These are phyloP conservation scores for Salix exigua DNA, from an alignment of 345 rosid genomes.

Conservation along the genomic window DNA sequence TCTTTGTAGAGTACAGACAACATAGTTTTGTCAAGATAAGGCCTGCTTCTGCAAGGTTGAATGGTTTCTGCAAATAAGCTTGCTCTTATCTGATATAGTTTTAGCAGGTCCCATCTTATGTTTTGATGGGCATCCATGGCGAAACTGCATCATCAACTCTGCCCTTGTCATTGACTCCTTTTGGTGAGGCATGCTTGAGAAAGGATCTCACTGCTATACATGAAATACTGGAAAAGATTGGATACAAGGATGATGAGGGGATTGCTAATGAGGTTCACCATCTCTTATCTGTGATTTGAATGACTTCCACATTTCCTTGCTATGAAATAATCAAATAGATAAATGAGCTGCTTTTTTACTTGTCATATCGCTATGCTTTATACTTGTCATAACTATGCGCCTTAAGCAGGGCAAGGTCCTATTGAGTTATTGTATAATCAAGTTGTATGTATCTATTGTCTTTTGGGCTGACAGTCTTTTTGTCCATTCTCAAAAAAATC, in stretches of 20 bases:
- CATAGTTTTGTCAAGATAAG: not conserved
- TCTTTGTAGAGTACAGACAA: not conserved
- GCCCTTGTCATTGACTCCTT: constrained; percentile 46
- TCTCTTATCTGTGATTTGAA: not conserved
- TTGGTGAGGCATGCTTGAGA: constrained; percentile 80
- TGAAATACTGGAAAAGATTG: constrained; percentile 65
- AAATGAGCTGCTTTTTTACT: not conserved
- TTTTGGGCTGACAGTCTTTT: not conserved
- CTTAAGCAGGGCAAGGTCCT: not conserved
- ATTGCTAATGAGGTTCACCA: constrained; percentile 67
- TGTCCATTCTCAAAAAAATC: not conserved
- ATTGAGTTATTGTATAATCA: not conserved
- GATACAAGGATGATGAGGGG: constrained; percentile 83
- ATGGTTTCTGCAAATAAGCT: not conserved
- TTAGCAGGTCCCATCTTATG: constrained; percentile 62
- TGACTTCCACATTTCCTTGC: not conserved
- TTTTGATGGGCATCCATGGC: constrained; percentile 62
- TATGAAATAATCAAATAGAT: not conserved
- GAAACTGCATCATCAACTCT: constrained; percentile 48
- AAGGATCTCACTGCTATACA: constrained; percentile 75
- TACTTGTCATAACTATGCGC: not conserved
- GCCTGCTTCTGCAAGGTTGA: not conserved
- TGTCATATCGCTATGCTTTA: not conserved
- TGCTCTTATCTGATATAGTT: not conserved
- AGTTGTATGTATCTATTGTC: not conserved